Percentiles rank a stretch among this genome's conserved stretches.
These are phyloP conservation scores for Phytophthora parvispora DNA, from an alignment of 352 stramenopile genomes.

Conservation along the genomic window DNA sequence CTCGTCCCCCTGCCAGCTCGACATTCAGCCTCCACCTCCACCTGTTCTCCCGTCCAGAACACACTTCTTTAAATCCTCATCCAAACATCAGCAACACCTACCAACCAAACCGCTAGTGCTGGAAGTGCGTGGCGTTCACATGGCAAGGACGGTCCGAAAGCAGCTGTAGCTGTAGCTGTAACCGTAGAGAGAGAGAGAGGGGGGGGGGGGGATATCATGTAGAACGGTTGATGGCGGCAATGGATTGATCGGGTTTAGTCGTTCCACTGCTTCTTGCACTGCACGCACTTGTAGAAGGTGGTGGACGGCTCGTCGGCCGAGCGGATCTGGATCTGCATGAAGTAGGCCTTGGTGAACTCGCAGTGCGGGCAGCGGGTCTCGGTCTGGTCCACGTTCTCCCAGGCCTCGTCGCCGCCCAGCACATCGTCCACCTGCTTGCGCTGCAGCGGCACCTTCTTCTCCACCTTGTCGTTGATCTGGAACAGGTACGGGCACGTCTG, in stretches of 20 bases:
- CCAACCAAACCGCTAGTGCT: slow-evolving; percentile 2
- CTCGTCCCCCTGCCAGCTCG: too few species aligned
- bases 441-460: slow-evolving; percentile 93
- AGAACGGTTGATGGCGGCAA: too few species aligned
- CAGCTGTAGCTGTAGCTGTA: neutral
- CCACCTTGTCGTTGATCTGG: slow-evolving; percentile 89
- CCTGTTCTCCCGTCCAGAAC: slow-evolving; percentile 3
- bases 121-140: slow-evolving; percentile 24
- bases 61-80: too few species aligned
- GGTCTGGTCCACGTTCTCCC: slow-evolving; percentile 99
- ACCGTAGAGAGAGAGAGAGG: too few species aligned
- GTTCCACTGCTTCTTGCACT: slow-evolving; percentile 98
- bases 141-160: slow-evolving; percentile 11
- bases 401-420: slow-evolving; percentile 97
- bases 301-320: slow-evolving; percentile 99
- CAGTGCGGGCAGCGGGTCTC: slow-evolving; percentile 96
- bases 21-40: slow-evolving; percentile 10
- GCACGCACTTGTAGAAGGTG: slow-evolving; percentile 99
- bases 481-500: slow-evolving; percentile 92
- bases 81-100: slow-evolving; percentile 9
- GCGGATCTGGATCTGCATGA: slow-evolving; percentile 99
- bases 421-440: slow-evolving; percentile 99
- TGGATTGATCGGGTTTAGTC: slow-evolving; percentile 54
- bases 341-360: slow-evolving; percentile 98
- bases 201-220: too few species aligned